phyloP scores from a whole-genome alignment of 306 rosid species.

The Myrica gale region DNA sequence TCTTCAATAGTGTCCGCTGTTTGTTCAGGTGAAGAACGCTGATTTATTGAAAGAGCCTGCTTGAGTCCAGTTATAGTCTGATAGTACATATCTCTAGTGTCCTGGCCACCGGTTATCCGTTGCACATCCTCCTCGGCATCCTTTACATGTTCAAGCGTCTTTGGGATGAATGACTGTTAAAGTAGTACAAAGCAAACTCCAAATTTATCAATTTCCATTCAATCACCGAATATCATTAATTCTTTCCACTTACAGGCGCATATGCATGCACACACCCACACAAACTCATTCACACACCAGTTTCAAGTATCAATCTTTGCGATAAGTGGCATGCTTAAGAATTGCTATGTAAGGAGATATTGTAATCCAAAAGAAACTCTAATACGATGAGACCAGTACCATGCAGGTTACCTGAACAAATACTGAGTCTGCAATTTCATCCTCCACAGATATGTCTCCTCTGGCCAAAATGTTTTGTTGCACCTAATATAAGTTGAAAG shows the following conservation, averaged over 20 bases:
- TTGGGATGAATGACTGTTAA: constrained; percentile 73
- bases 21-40: constrained; percentile 25
- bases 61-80: constrained; percentile 81
- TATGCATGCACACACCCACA: not conserved
- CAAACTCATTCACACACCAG: not conserved
- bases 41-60: constrained; percentile 42
- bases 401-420: constrained; percentile 59
- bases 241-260: not conserved
- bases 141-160: constrained; percentile 67
- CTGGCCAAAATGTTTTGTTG: constrained; percentile 58
- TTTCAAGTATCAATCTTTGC: constrained; percentile 3
- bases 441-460: constrained; percentile 70
- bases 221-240: not conserved
- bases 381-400: constrained; percentile 14
- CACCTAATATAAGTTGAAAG: constrained; percentile 40
- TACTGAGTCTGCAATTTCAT: constrained; percentile 76
- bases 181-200: not conserved
- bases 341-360: not conserved
- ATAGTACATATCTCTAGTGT: constrained; percentile 64
- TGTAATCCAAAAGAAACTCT: not conserved
- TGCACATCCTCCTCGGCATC: constrained; percentile 72
- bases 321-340: not conserved
- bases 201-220: constrained; percentile 7
- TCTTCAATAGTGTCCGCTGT: constrained; percentile 22
- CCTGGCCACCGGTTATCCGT: constrained; percentile 64